Percentiles rank a stretch among this genome's conserved stretches.
phyloP scores from a whole-genome alignment of 176 grass and related monocot species.

The Aegilops bicornis region DNA sequence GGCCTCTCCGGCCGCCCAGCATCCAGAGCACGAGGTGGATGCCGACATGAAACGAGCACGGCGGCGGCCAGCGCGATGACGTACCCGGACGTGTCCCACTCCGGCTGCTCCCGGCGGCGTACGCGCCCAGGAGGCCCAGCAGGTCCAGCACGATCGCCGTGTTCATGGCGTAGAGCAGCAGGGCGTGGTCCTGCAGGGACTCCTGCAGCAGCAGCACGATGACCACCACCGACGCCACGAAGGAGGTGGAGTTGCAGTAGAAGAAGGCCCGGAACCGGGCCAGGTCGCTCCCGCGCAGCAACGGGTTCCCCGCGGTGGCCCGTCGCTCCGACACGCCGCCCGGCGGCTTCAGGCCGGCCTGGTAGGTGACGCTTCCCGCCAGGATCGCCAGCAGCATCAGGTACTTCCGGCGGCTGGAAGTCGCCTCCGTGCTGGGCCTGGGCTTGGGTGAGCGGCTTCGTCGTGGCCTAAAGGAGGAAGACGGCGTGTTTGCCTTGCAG shows the following conservation, averaged over 20 bases:
- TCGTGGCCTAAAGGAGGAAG: background rate
- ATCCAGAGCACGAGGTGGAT: background rate
- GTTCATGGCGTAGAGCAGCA: slow-evolving; percentile 29
- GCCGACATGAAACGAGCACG: slow-evolving; percentile 38
- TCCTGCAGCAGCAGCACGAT: slow-evolving; percentile 29
- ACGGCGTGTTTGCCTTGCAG: background rate
- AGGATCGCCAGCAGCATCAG: slow-evolving; percentile 37
- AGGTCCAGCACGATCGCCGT: slow-evolving; percentile 43
- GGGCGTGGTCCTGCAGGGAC: background rate
- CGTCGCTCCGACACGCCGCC: background rate
- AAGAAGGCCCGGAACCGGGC: slow-evolving; percentile 33
- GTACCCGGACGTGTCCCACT: slow-evolving; percentile 26
- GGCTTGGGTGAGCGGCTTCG: background rate
- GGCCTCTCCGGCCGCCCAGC: background rate
- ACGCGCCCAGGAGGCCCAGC: slow-evolving; percentile 48
- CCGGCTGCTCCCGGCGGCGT: slow-evolving; percentile 47
- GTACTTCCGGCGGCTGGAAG: slow-evolving; percentile 16
- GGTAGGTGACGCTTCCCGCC: slow-evolving; percentile 44
- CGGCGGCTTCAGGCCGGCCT: slow-evolving; percentile 35
- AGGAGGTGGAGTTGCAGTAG: slow-evolving; percentile 50
- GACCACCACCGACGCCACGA: slow-evolving; percentile 37
- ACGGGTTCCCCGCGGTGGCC: background rate
- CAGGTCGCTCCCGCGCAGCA: background rate
- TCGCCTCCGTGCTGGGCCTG: background rate
- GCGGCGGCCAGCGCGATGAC: slow-evolving; percentile 35